phyloP scores from a whole-genome alignment of 495 filamentous ascomycete genomes.

The Penicillium argentinense region DNA sequence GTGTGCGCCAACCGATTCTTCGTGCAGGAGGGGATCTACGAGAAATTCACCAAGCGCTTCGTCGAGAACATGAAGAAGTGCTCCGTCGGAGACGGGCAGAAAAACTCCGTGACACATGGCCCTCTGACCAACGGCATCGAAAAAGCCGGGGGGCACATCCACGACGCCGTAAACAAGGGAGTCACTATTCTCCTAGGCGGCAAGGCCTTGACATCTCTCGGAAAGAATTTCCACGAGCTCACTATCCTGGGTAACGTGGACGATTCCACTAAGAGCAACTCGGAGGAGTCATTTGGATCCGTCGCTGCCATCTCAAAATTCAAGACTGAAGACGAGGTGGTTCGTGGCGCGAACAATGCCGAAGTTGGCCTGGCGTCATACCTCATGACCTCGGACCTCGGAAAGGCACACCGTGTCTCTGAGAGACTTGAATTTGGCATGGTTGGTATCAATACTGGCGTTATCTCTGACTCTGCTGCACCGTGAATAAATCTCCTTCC shows the following conservation, averaged over 20 bases:
- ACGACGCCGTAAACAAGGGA: constrained; percentile 53
- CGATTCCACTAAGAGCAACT: constrained; percentile 64
- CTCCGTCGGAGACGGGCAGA: constrained; percentile 55
- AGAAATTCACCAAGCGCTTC: constrained; percentile 43
- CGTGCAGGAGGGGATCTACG: constrained; percentile 52
- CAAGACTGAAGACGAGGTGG: constrained; percentile 73
- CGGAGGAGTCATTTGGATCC: constrained; percentile 80
- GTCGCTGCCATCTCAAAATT: constrained; percentile 73
- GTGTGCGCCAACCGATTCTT: constrained; percentile 64
- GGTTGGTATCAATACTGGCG: constrained; percentile 7
- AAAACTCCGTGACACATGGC: constrained; percentile 52
- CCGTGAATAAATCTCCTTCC: constrained; percentile 7
- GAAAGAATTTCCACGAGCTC: constrained; percentile 66
- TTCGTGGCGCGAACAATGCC: constrained; percentile 65
- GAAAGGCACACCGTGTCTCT: constrained; percentile 64
- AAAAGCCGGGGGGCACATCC: constrained; percentile 52
- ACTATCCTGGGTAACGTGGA: constrained; percentile 73
- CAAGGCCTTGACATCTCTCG: constrained; percentile 40
- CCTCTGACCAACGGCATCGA: constrained; percentile 38
- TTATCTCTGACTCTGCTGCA: constrained; percentile 16
- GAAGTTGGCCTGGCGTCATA: constrained; percentile 81
- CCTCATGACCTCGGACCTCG: constrained; percentile 66
- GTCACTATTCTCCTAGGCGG: constrained; percentile 25
- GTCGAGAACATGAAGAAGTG: constrained; percentile 45
- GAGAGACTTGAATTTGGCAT: constrained; percentile 60